These are phyloP conservation scores for Cryptococcus wingfieldii DNA, from an alignment of 1,284 basidiomycete genomes.

Conservation along the genomic window DNA sequence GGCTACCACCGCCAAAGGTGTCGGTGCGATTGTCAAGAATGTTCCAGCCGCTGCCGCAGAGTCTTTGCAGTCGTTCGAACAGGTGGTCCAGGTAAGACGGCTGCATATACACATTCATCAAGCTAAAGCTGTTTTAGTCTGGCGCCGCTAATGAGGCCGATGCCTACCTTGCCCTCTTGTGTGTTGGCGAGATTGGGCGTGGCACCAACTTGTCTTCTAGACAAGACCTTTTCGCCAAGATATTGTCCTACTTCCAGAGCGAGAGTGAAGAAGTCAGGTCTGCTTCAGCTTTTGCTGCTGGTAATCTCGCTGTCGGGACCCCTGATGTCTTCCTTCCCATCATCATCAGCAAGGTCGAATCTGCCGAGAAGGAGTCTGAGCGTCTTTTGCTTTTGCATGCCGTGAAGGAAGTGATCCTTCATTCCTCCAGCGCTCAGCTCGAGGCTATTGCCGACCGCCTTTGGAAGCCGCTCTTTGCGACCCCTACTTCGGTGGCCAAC, in stretches of 20 bases:
- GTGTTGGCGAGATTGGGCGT: constrained; percentile 84
- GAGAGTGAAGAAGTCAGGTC: constrained; percentile 79
- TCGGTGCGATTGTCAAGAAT: constrained; percentile 72
- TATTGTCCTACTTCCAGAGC: constrained; percentile 68
- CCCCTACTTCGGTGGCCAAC: constrained; percentile 51
- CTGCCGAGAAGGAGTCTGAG: constrained; percentile 61
- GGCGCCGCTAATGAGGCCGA: constrained; percentile 56
- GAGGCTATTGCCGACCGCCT: constrained; percentile 78
- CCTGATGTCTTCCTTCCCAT: constrained; percentile 76
- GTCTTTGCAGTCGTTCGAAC: constrained; percentile 74
- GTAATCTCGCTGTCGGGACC: constrained; percentile 93
- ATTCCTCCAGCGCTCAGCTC: constrained; percentile 76
- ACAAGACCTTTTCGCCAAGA: constrained; percentile 65
- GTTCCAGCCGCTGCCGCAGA: constrained; percentile 67
- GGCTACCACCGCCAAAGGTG: constrained; percentile 71
- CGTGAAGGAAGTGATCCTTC: constrained; percentile 89
- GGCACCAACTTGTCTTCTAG: constrained; percentile 80
- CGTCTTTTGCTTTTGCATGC: constrained; percentile 82
- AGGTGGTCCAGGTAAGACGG: constrained; percentile 62
- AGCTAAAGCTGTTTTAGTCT: too few relatives aligned
- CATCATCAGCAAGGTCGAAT: constrained; percentile 76
- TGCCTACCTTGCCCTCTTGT: constrained; percentile 75
- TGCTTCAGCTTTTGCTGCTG: constrained; percentile 86
- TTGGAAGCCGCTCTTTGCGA: constrained; percentile 79
- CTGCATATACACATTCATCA: too few relatives aligned